Conservation (phyloP, 208 protist species). For the Perkinsela sp. region DNA sequence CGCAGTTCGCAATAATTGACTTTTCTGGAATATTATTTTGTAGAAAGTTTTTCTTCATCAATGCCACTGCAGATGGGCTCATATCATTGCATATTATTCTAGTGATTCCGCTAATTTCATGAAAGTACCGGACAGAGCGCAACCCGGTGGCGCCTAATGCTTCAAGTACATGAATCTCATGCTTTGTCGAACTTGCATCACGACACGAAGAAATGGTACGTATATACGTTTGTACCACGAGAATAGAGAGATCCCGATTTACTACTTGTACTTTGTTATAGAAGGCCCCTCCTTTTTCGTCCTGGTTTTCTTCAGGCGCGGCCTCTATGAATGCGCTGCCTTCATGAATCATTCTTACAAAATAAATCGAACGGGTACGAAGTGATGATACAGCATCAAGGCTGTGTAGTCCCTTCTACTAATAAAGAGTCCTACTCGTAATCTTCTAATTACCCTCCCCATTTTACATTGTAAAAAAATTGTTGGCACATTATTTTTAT, state of each 20-base stretch:
- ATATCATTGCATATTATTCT: constrained; percentile 94
- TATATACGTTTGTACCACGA: constrained; percentile 58
- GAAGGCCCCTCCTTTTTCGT: too few relatives aligned
- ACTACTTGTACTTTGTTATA: constrained; percentile 91
- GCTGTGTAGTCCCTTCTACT: too few relatives aligned
- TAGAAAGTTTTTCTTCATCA: constrained; percentile 75
- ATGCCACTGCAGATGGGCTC: constrained; percentile 64
- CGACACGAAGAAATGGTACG: constrained; percentile 2
- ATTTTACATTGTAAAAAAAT: too few relatives aligned
- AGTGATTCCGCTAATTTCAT: constrained; percentile 76
- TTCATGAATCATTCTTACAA: too few relatives aligned
- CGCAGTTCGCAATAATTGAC: constrained; percentile 44
- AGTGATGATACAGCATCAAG: too few relatives aligned
- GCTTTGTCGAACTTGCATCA: constrained; percentile 8
- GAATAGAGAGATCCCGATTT: constrained; percentile 88
- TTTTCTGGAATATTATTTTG: constrained; percentile 65
- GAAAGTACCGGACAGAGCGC: constrained; percentile 84
- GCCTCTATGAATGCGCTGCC: too few relatives aligned
- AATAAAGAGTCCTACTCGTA: too few relatives aligned
- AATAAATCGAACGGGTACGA: too few relatives aligned
- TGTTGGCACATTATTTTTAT: too few relatives aligned
- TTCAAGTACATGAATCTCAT: constrained; percentile 78
- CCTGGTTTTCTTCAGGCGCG: too few relatives aligned
- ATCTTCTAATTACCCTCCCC: too few relatives aligned
- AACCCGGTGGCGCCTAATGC: constrained; percentile 87